Evolutionary conservation across 2,329 filamentous ascomycete species (phyloP), one percentile per base, ranked within the genome.

Genomic region (Fusarium sp.): DNA sequence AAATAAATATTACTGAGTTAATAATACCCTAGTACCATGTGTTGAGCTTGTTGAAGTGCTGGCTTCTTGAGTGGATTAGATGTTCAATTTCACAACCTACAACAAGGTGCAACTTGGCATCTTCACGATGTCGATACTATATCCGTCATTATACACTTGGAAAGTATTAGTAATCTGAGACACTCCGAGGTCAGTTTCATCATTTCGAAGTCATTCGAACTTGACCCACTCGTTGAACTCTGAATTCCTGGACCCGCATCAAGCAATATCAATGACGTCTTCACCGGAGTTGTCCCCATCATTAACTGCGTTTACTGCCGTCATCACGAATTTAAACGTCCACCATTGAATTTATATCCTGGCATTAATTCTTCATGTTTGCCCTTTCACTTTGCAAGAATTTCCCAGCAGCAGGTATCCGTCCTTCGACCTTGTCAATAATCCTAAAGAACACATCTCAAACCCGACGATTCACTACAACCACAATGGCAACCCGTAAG

Each of bases 261-360:
- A 39, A 7, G 25, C 8, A 46, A 47, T 47, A 15, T 54, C 41
- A 22, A 54, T 54, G 51, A 54, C 51, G 51, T 54, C 9, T 27
- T 27, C 2, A 10, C 27, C 3, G 4, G 7, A 37, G 22, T 2
- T 4, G 14, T 20, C 51, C 51, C 30, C 22, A 22, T 47, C 22
- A 27, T 35, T 25, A 45, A 25, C 11, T 6, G 4, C 9, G 25
- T 40, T 13, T 27, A 10, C 7, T 10, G n/a, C 30, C 30, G 41
- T 54, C 51, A 54, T 54, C 4, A 20, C 35, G 17, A 2, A 20
- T 19, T 20, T 20, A 1, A 3, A n/a, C 10, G 4, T 10, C 6
- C 4, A 4, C 32, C 7, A 9, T 8, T 27, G 1, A 4, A 17
- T 23, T 2, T 20, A 17, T 4, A n/a, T 39, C n/a, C 17, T 13